Evolutionary conservation across 441 rosid species (phyloP), one percentile per base, ranked within the genome.

Genomic region (Gossypium lobatum): DNA sequence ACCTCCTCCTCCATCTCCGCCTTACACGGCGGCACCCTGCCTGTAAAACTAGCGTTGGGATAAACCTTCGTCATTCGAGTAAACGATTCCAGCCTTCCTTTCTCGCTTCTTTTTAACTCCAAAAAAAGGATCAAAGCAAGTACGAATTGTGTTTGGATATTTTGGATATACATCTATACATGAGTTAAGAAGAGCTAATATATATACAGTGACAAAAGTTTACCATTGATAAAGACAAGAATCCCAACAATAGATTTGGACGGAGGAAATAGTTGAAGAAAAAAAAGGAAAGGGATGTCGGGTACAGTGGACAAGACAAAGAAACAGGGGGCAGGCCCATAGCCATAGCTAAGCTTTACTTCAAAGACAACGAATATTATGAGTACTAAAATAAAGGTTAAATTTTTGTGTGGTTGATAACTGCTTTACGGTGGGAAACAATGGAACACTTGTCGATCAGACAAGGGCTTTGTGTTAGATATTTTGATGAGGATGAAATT

Each of bases 31-130:
- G 62, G 62, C 31, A 11, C 20, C 17, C 42, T 1, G 52, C 66
- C n/a, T 39, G 28, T 3, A 3, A 80, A 67, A 18, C 72, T 9
- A 16, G 78, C 75, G 81, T 89, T 89, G 2, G 93, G 93, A 68
- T 89, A 71, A 10, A 91, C 91, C 78, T 83, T 91, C n/a, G 85
- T 79, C 93, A 91, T 89, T 39, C 23, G 60, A 42, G 69, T 53
- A n/a, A 64, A 34, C 5, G 50, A 7, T 31, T 73, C 70, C 71
- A 73, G 76, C 52, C 25, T 52, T 45, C 37, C 37, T 31, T 20
- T 21, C 52, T 46, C 3, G 2, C 3, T 10, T 20, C 25, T 10
- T 58, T n/a, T 26, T 28, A 28, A 23, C 11, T 25, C 20, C 1
- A 23, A 59, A 26, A 25, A 14, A 2, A 11, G 0, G 5, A 58